Evolutionary conservation across 2,329 filamentous ascomycete species (phyloP), one percentile per base, ranked within the genome.

Genomic region (Fusarium ramigenum): DNA sequence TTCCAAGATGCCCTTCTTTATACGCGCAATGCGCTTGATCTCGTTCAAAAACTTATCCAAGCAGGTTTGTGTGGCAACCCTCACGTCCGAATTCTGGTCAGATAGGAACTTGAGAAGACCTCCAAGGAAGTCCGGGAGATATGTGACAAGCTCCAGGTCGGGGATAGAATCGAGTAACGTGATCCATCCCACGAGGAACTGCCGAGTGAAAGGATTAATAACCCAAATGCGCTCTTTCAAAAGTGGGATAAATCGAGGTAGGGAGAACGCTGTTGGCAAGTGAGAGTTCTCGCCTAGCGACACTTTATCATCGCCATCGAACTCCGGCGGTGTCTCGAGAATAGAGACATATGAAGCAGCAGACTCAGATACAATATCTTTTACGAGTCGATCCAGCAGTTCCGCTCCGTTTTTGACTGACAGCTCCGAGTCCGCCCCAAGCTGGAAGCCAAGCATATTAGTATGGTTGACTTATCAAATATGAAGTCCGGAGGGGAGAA

Each of bases 341-440:
- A 98, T 89, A 0, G 96, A 98, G 11, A 98, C 92, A 81, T 99
- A 99, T 9, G 95, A 96, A 47, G 96, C 93, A 19, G 96, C 95
- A 10, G 95, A 97, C 83, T 98, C 96, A 5, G 95, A 93, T 7
- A 98, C 95, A 69, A 98, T 97, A 78, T 98, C 95, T 83, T 98
- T 98, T 79, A 99, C 92, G 53, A 99, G 88, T 36, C 96, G 93
- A 83, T 99, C 96, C 14, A 99, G 88, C 54, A 99, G 88, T 81
- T 99, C 96, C 28, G 96, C 96, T 34, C 96, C 96, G 80, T 99
- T 99, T 83, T 99, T 99, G 66, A 99, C 97, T 1, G 96, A 98
- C 9, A 98, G 86, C 81, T 99, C 97, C 2, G 95, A 96, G 81
- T 99, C 96, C 53, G 96, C 96, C 21, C 96, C 95, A 76, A 99